A percentile compares a stretch with the other conserved stretches of the same genome.
Conservation (phyloP, 345 rosid species). For the Gossypium sturtianum region DNA sequence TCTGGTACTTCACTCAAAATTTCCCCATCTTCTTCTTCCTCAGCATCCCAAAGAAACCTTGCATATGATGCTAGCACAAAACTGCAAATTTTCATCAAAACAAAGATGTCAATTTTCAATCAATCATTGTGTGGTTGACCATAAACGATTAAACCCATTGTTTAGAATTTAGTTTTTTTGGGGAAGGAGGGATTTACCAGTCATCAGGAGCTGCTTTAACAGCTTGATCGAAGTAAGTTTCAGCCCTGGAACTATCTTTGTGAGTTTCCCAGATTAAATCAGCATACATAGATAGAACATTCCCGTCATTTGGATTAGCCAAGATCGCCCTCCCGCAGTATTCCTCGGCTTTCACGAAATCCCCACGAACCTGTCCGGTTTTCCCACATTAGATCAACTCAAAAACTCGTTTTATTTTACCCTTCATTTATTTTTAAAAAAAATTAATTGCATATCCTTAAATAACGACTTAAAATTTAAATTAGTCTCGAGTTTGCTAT, state of each 20-base stretch:
- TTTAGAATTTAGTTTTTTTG: neutral
- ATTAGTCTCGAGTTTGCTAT: too few relatives aligned
- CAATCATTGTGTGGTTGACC: neutral
- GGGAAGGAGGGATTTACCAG: slow-evolving; percentile 35
- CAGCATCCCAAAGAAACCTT: slow-evolving; percentile 81
- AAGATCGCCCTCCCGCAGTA: slow-evolving; percentile 79
- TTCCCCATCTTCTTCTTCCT: slow-evolving; percentile 35
- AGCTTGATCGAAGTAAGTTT: slow-evolving; percentile 72
- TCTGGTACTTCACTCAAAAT: slow-evolving; percentile 22
- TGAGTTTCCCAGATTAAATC: slow-evolving; percentile 77
- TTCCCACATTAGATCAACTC: neutral
- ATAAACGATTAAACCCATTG: neutral
- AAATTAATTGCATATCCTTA: too few relatives aligned
- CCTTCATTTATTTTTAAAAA: neutral
- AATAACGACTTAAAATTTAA: too few relatives aligned
- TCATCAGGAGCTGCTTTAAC: slow-evolving; percentile 77
- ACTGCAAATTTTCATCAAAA: slow-evolving; percentile 31
- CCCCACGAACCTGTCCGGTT: slow-evolving; percentile 53
- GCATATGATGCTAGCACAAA: slow-evolving; percentile 87
- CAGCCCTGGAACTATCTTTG: slow-evolving; percentile 69
- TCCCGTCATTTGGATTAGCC: slow-evolving; percentile 61
- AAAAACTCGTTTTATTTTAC: neutral
- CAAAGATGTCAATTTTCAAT: neutral
- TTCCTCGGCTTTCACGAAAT: slow-evolving; percentile 69
- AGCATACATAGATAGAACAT: slow-evolving; percentile 71